These are phyloP conservation scores for Yamadazyma blattariae DNA, from an alignment of 1,139 yeast genomes.

Conservation along the genomic window DNA sequence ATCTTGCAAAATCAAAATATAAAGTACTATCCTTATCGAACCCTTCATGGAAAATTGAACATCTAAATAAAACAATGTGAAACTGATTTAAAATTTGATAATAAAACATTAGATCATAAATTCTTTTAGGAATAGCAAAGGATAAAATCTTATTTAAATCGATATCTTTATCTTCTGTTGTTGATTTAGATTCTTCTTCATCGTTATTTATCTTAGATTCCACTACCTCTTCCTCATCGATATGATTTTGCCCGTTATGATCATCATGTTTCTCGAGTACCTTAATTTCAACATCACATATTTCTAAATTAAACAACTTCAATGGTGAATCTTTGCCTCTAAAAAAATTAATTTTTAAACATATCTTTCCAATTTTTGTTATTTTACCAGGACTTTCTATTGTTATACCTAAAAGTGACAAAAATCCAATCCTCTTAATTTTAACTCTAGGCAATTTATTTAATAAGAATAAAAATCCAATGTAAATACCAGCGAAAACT, in stretches of 20 bases:
- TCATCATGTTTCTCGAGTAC: not conserved
- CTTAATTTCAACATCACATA: conserved; percentile 24
- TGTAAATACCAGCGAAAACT: conserved; percentile 11
- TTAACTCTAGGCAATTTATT: conserved; percentile 34
- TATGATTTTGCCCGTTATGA: not conserved
- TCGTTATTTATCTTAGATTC: not conserved
- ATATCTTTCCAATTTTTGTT: conserved; percentile 21
- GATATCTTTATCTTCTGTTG: conserved; percentile 1
- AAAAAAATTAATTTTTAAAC: conserved; percentile 25
- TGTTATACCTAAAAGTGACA: conserved; percentile 28
- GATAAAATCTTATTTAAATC: conserved; percentile 8
- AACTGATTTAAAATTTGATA: conserved; percentile 29
- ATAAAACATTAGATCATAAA: conserved; percentile 16
- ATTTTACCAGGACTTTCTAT: conserved; percentile 17
- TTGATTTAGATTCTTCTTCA: not conserved
- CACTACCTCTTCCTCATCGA: too few species aligned
- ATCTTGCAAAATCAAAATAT: conserved; percentile 27
- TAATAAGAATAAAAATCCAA: conserved; percentile 17
- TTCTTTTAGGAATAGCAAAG: conserved; percentile 12
- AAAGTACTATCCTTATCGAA: conserved; percentile 8
- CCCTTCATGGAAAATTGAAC: conserved; percentile 15
- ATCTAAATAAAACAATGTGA: conserved; percentile 27
- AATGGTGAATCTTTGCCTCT: conserved; percentile 26
- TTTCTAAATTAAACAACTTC: conserved; percentile 29
- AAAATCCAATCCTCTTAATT: conserved; percentile 38